Conservation (phyloP, 345 rosid species). For the Moringa oleifera region DNA sequence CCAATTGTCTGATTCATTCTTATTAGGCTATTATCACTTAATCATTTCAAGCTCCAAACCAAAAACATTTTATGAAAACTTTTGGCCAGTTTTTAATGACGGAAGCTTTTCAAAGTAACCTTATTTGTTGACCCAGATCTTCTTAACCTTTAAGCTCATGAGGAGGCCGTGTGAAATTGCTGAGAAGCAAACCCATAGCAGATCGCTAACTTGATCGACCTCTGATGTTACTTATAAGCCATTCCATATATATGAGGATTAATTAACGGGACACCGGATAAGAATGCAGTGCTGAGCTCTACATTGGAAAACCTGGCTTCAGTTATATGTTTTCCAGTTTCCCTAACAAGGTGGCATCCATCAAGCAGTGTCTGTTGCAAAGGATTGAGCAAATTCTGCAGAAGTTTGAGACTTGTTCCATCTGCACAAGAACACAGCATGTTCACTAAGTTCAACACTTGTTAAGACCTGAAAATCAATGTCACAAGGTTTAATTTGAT, state of each 20-base stretch:
- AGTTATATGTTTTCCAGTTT: constrained; percentile 49
- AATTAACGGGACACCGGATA: constrained; percentile 33
- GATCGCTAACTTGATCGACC: too few relatives aligned
- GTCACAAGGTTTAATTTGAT: constrained; percentile 1
- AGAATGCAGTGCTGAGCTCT: constrained; percentile 35
- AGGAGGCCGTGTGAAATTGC: too few relatives aligned
- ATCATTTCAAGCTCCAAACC: too few relatives aligned
- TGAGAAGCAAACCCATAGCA: too few relatives aligned
- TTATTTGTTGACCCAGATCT: too few relatives aligned
- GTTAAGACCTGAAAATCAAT: not conserved
- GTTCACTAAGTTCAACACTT: not conserved
- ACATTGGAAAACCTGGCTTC: constrained; percentile 54
- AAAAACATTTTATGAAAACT: too few relatives aligned
- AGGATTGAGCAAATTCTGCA: constrained; percentile 62
- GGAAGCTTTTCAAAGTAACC: too few relatives aligned
- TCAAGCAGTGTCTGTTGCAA: constrained; percentile 61
- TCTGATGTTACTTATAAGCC: constrained; percentile 57
- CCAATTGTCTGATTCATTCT: too few relatives aligned
- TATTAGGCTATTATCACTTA: too few relatives aligned
- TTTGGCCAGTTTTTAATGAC: too few relatives aligned
- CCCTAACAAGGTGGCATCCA: constrained; percentile 80
- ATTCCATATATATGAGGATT: constrained; percentile 71
- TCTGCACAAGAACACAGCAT: constrained; percentile 29
- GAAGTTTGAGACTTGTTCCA: constrained; percentile 56
- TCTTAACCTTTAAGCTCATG: too few relatives aligned